These are phyloP conservation scores for Neurospora crassa DNA, from an alignment of 2,329 filamentous ascomycete species.

Conservation along the genomic window DNA sequence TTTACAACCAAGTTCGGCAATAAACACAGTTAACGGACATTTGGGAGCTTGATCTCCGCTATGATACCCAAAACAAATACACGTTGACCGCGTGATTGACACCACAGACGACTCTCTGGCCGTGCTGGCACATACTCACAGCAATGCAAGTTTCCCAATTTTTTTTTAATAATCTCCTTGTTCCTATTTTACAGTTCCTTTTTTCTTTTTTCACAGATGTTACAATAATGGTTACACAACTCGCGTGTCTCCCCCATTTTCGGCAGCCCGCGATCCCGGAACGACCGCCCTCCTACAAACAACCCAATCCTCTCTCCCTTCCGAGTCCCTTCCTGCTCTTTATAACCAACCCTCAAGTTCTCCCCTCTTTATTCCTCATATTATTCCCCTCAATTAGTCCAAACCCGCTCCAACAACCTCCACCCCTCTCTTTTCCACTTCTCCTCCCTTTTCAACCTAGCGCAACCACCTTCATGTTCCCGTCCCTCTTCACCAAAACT, in stretches of 20 bases:
- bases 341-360: no score
- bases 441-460: no score
- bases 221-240: background rate
- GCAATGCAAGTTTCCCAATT: background rate
- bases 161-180: fast-evolving
- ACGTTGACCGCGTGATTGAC: background rate
- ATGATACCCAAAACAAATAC: no score
- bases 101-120: background rate
- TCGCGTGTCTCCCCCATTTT: background rate
- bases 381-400: background rate
- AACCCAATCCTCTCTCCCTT: no score
- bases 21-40: background rate
- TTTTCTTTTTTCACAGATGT: background rate
- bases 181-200: background rate
- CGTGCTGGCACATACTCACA: background rate
- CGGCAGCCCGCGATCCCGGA: background rate
- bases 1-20: background rate
- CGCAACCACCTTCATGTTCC: no score
- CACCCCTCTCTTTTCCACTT: no score
- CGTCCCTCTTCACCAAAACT: no score
- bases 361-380: no score
- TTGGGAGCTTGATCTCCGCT: no score
- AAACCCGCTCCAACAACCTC: background rate
- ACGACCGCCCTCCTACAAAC: background rate
- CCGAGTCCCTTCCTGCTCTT: no score